These are phyloP conservation scores for Syncephalastrum monosporum DNA, from an alignment of 371 early-diverging fungal genomes.

Conservation along the genomic window DNA sequence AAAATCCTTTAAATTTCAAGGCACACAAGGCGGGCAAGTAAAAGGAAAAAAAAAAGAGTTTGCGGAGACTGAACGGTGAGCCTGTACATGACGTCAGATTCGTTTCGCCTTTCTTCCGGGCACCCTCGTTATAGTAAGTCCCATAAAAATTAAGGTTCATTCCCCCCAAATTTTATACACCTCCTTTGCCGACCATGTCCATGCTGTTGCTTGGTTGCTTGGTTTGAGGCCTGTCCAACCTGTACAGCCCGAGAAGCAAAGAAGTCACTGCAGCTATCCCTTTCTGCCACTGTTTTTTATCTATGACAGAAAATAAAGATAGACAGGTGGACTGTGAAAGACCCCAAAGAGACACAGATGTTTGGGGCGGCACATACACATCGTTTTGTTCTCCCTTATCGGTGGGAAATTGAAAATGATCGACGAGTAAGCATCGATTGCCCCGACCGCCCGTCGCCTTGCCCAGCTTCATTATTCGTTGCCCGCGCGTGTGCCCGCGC, in stretches of 20 bases:
- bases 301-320: not conserved
- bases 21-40: not conserved
- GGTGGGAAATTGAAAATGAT: too few species aligned
- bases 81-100: constrained; percentile 34
- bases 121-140: too few species aligned
- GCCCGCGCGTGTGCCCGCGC: too few species aligned
- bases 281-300: not conserved
- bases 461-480: too few species aligned
- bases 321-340: too few species aligned
- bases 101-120: constrained; percentile 29
- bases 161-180: not conserved
- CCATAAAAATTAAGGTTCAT: constrained; percentile 3
- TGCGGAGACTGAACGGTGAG: constrained; percentile 3
- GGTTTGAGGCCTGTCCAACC: not conserved
- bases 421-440: too few species aligned
- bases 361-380: too few species aligned
- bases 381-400: too few species aligned
- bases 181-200: not conserved
- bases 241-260: not conserved
- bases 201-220: not conserved
- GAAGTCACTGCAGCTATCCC: not conserved
- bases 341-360: too few species aligned
- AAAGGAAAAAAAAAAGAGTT: constrained; percentile 1
- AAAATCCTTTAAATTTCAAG: not conserved
- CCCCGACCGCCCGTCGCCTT: too few species aligned